Percentiles rank a stretch among this genome's conserved stretches.
Conservation (phyloP, 1,284 basidiomycete genomes). For the Trichosporon faecale region DNA sequence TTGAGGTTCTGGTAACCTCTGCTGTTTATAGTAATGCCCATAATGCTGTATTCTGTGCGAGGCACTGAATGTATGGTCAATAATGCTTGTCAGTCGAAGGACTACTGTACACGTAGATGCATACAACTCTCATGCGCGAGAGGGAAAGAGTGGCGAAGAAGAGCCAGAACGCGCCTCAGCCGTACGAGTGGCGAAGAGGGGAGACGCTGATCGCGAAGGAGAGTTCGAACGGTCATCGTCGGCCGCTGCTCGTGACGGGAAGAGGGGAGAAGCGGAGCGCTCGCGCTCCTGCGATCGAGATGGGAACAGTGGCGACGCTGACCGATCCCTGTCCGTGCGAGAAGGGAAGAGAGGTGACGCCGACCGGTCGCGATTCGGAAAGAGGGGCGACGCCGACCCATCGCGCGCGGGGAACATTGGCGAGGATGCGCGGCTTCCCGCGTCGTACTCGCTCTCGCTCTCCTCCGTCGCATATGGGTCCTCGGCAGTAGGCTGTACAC, state of each 20-base stretch:
- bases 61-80: not conserved
- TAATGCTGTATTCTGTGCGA: not conserved
- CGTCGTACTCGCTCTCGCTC: constrained; percentile 13
- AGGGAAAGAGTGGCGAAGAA: constrained; percentile 25
- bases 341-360: constrained; percentile 15
- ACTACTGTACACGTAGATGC: not conserved
- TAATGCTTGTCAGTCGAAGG: not conserved
- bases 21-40: not conserved
- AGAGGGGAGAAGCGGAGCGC: constrained; percentile 9
- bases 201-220: constrained; percentile 16
- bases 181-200: constrained; percentile 26
- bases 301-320: constrained; percentile 20
- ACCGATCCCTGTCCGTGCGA: not conserved
- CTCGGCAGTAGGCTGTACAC: not conserved
- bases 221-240: constrained; percentile 1
- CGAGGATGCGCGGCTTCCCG: constrained; percentile 5
- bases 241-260: not conserved
- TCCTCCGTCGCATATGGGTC: not conserved
- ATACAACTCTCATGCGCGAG: constrained; percentile 10
- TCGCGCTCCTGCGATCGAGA: not conserved
- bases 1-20: not conserved
- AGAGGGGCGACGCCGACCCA: constrained; percentile 26
- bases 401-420: constrained; percentile 12
- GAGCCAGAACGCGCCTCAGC: not conserved
- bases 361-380: constrained; percentile 16